These are phyloP conservation scores for Coemansia sp. DNA, from an alignment of 192 early-diverging fungal genomes.

Conservation along the genomic window DNA sequence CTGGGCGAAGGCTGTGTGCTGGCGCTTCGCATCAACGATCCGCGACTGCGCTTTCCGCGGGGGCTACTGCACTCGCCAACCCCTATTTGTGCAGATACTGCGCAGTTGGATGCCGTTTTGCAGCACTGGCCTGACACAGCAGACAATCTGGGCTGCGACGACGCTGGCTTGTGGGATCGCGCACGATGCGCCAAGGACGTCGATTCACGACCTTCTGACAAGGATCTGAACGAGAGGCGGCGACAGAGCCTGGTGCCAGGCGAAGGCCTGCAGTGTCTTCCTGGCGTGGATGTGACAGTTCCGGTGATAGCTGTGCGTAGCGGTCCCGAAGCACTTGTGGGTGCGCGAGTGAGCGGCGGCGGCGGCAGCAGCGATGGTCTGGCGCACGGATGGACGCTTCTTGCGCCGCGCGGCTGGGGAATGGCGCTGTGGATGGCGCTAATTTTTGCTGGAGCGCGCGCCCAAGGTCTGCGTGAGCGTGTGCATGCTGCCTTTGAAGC, in stretches of 20 bases:
- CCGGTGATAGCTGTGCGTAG: slow-evolving; percentile 85
- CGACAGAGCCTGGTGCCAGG: slow-evolving; percentile 71
- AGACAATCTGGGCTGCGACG: slow-evolving; percentile 26
- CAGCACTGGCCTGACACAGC: slow-evolving; percentile 61
- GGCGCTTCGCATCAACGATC: slow-evolving; percentile 80
- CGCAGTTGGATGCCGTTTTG: slow-evolving; percentile 46
- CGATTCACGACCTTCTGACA: slow-evolving; percentile 56
- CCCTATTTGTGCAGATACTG: slow-evolving; percentile 13
- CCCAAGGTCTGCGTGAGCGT: slow-evolving; percentile 74
- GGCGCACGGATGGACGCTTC: slow-evolving; percentile 76
- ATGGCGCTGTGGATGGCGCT: slow-evolving; percentile 87
- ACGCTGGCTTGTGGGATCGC: slow-evolving; percentile 61
- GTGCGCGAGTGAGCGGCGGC: slow-evolving; percentile 48
- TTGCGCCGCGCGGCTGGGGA: slow-evolving; percentile 81
- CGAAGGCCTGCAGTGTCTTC: slow-evolving; percentile 56
- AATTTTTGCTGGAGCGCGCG: slow-evolving; percentile 82
- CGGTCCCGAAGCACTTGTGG: slow-evolving; percentile 51
- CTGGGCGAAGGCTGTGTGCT: slow-evolving; percentile 80
- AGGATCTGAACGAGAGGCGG: slow-evolving; percentile 59
- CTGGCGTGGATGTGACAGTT: slow-evolving; percentile 61
- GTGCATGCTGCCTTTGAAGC: slow-evolving; percentile 75
- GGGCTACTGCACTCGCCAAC: slow-evolving; percentile 2
- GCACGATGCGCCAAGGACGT: slow-evolving; percentile 40
- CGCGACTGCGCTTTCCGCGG: slow-evolving; percentile 65
- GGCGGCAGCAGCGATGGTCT: slow-evolving; percentile 36